phyloP scores from a whole-genome alignment of 1,139 yeast genomes.

The Suhomyces terraborum region DNA sequence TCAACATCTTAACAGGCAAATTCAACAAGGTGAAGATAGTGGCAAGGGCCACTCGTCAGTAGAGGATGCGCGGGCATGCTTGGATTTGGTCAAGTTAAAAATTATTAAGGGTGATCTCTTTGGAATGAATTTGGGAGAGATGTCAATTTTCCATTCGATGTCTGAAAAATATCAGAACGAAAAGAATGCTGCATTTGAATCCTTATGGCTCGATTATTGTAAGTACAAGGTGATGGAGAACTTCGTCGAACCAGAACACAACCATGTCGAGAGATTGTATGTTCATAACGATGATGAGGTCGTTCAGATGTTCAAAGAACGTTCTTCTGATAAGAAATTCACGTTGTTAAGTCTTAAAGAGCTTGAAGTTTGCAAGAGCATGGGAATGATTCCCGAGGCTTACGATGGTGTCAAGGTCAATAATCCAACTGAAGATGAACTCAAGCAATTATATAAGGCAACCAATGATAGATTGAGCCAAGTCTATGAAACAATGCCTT shows the following conservation, averaged over 20 bases:
- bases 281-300: slow-evolving; percentile 63
- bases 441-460: slow-evolving; percentile 7
- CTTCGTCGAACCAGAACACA: slow-evolving; percentile 27
- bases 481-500: slow-evolving; percentile 57
- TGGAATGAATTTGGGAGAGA: slow-evolving; percentile 55
- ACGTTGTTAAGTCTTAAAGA: slow-evolving; percentile 61
- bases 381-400: slow-evolving; percentile 20
- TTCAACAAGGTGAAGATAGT: slow-evolving; percentile 58
- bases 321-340: slow-evolving; percentile 44
- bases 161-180: slow-evolving; percentile 8
- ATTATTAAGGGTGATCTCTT: slow-evolving; percentile 63
- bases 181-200: slow-evolving; percentile 20
- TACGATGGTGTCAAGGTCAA: slow-evolving; percentile 5
- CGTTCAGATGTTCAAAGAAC: slow-evolving; percentile 39
- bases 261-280: slow-evolving; percentile 30
- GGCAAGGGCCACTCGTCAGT: slow-evolving; percentile 78
- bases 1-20: slow-evolving; percentile 53
- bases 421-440: slow-evolving; percentile 2
- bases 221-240: slow-evolving; percentile 16
- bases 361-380: slow-evolving; percentile 47
- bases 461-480: slow-evolving; percentile 48
- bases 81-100: slow-evolving; percentile 73
- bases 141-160: slow-evolving; percentile 32
- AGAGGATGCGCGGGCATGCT: slow-evolving; percentile 82
- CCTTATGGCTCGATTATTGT: slow-evolving; percentile 44